Evolutionary conservation across 176 grass and related monocot genomes (phyloP).

Genomic region (Luzula sylvatica): DNA sequence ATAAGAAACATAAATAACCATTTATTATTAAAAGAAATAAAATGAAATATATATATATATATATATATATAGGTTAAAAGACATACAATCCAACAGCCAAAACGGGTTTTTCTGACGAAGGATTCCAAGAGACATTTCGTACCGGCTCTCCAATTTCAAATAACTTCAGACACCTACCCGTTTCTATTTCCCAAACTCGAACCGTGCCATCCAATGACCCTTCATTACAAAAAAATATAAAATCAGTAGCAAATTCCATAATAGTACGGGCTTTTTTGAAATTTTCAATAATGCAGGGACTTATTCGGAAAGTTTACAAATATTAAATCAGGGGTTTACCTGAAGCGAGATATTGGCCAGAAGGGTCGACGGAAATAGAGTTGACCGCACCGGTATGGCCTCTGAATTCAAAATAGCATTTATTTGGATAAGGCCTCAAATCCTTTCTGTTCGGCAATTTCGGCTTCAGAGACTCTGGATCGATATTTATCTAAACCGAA

Average conservation of each 20-base stretch:
- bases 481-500: conserved; percentile 71
- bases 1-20: conserved; percentile 19
- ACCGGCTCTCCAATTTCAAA: conserved; percentile 71
- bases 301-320: background rate
- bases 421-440: conserved; percentile 85
- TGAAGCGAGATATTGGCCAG: conserved; percentile 86
- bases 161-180: conserved; percentile 62
- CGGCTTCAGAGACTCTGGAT: conserved; percentile 85
- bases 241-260: no score
- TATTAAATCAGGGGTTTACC: conserved; percentile 36
- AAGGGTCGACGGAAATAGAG: conserved; percentile 66
- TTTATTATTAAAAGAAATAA: conserved; percentile 19
- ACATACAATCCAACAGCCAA: conserved; percentile 77
- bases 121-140: conserved; percentile 74
- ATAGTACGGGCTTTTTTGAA: no score
- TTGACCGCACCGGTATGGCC: conserved; percentile 72
- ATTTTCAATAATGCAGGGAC: no score
- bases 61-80: background rate
- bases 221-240: background rate
- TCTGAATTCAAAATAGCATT: conserved; percentile 85
- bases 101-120: conserved; percentile 59
- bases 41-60: conserved; percentile 10
- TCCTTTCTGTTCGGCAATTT: conserved; percentile 96
- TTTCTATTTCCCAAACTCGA: conserved; percentile 95
- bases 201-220: conserved; percentile 86